These are phyloP conservation scores for Ophiosphaerella herpotricha DNA, from an alignment of 2,329 filamentous ascomycete species.

Conservation along the genomic window DNA sequence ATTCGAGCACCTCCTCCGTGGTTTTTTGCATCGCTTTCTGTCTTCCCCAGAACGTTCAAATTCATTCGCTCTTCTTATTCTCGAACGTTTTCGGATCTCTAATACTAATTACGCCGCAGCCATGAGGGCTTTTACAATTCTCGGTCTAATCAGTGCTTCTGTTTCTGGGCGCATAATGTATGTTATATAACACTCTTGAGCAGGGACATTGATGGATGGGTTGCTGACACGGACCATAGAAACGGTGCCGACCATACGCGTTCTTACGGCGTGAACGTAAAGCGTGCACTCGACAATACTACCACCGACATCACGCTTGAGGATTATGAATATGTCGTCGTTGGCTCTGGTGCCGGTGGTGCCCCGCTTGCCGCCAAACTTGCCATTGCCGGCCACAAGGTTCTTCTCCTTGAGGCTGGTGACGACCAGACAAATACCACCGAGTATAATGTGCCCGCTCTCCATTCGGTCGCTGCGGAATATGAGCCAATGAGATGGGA, in stretches of 20 bases:
- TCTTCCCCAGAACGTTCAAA: no score
- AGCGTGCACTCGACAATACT: slow-evolving; percentile 16
- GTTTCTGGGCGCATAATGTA: slow-evolving; percentile 15
- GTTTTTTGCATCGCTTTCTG: no score
- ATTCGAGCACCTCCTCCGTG: no score
- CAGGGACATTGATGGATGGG: background rate
- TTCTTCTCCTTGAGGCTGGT: slow-evolving; percentile 63
- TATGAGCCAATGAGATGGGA: slow-evolving; percentile 62
- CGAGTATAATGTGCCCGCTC: slow-evolving; percentile 57
- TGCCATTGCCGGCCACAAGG: slow-evolving; percentile 60
- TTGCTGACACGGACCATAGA: slow-evolving; percentile 5
- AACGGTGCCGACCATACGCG: slow-evolving; percentile 27
- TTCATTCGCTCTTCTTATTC: no score
- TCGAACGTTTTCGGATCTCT: no score
- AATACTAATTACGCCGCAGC: no score
- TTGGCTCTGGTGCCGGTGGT: slow-evolving; percentile 64
- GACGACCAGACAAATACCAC: slow-evolving; percentile 57
- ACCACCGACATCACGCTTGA: slow-evolving; percentile 16
- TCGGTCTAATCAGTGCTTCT: no score
- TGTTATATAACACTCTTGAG: background rate
- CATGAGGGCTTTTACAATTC: no score
- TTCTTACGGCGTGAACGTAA: slow-evolving; percentile 21
- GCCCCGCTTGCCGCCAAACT: slow-evolving; percentile 62
- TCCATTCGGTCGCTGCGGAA: slow-evolving; percentile 59
- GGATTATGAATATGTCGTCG: slow-evolving; percentile 64